These are phyloP conservation scores for Colletotrichum eremochloae DNA, from an alignment of 2,329 filamentous ascomycete genomes.

Conservation along the genomic window DNA sequence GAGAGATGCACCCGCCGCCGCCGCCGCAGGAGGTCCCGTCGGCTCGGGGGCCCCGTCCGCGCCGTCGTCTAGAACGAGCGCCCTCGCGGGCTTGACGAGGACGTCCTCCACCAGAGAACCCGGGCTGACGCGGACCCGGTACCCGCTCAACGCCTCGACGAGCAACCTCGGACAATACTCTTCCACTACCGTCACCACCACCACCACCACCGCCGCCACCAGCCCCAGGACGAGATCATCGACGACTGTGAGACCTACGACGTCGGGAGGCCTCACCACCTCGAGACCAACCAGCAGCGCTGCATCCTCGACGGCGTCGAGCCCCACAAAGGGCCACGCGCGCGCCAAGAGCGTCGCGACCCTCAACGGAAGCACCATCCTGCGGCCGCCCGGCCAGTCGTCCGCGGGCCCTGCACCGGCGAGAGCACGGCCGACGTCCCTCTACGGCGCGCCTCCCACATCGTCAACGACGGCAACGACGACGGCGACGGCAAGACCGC, in stretches of 20 bases:
- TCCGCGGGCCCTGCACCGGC: constrained; percentile 37
- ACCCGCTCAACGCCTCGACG: constrained; percentile 46
- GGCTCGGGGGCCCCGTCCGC: constrained; percentile 7
- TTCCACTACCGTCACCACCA: constrained; percentile 4
- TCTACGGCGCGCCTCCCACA: constrained; percentile 29
- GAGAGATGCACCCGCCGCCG: constrained; percentile 18
- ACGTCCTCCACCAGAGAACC: constrained; percentile 28
- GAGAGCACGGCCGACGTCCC: constrained; percentile 24
- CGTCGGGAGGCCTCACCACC: constrained; percentile 47
- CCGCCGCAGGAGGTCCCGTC: background rate
- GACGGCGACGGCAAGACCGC: constrained; percentile 6
- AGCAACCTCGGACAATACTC: constrained; percentile 34
- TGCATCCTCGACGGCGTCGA: constrained; percentile 35
- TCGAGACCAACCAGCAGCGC: background rate
- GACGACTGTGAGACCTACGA: constrained; percentile 45
- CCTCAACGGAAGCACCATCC: constrained; percentile 54
- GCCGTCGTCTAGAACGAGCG: background rate
- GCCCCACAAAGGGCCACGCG: constrained; percentile 48
- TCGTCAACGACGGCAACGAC: background rate
- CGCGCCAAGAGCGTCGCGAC: constrained; percentile 58
- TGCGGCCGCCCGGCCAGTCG: constrained; percentile 53
- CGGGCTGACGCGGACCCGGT: constrained; percentile 5
- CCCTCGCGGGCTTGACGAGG: constrained; percentile 7
- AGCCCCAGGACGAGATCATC: constrained; percentile 22
- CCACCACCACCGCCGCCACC: background rate